phyloP scores from a whole-genome alignment of 345 rosid species.

The Hypericum androsaemum region DNA sequence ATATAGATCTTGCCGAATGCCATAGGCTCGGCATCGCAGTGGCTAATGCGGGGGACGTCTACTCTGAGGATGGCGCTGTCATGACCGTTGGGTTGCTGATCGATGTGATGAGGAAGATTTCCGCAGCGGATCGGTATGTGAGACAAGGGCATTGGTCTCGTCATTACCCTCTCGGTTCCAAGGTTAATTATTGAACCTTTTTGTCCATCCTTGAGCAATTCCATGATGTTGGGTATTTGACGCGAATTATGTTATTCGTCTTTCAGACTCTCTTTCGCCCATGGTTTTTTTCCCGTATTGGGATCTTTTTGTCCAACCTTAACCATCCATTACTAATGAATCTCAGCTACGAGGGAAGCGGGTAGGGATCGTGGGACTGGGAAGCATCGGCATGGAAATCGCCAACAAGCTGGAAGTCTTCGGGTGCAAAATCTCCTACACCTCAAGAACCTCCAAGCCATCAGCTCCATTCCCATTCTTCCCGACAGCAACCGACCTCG shows the following conservation, averaged over 20 bases:
- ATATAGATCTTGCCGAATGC: slow-evolving; percentile 11
- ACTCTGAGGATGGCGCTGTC: slow-evolving; percentile 12
- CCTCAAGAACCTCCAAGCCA: slow-evolving; percentile 3
- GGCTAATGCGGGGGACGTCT: slow-evolving; percentile 11
- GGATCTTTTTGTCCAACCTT: no score
- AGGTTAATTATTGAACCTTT: no score
- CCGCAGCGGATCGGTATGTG: no score
- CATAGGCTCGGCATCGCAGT: slow-evolving; percentile 10
- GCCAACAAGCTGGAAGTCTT: slow-evolving; percentile 14
- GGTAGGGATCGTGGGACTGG: slow-evolving; percentile 18
- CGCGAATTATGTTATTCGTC: no score
- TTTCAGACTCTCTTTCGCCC: no score
- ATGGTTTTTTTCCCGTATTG: no score
- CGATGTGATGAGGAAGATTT: slow-evolving; percentile 14
- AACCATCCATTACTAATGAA: no score
- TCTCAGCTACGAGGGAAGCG: slow-evolving; percentile 14
- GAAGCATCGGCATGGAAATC: slow-evolving; percentile 12
- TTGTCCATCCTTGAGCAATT: no score
- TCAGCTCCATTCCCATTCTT: neutral
- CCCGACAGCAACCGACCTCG: neutral
- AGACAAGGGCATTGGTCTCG: no score
- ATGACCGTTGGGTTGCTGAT: slow-evolving; percentile 10
- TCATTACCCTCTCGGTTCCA: no score
- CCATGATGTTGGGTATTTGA: no score
- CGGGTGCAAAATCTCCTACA: slow-evolving; percentile 8